Conservation (phyloP, 352 stramenopile genomes). For the Phytopythium sindhum region DNA sequence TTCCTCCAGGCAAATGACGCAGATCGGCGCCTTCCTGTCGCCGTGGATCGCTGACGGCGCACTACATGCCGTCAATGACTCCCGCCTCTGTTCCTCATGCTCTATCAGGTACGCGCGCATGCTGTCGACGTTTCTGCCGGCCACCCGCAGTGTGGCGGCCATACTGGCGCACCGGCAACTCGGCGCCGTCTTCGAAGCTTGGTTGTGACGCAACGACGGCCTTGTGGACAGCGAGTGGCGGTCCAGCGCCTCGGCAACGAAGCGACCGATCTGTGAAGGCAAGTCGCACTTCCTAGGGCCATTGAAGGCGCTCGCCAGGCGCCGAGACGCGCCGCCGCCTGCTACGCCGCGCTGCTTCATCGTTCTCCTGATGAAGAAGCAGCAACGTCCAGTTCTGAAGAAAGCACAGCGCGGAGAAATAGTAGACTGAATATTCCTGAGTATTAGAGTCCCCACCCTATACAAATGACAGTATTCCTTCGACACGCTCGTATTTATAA, state of each 20-base stretch:
- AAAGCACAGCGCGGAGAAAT: too few species aligned
- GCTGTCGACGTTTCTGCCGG: conserved; percentile 19
- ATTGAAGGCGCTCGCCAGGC: background rate
- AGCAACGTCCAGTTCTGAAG: background rate
- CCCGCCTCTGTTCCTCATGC: background rate
- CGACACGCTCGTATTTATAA: too few species aligned
- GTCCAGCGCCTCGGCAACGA: background rate
- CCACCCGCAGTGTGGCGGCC: conserved; percentile 27
- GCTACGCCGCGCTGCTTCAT: background rate
- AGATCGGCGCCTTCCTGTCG: conserved; percentile 10
- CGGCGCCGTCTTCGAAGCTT: background rate
- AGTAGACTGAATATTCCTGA: too few species aligned
- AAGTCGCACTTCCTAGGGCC: background rate
- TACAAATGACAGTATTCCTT: too few species aligned
- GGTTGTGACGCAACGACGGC: background rate
- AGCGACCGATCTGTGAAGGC: background rate
- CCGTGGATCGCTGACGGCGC: background rate
- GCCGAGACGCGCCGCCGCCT: background rate
- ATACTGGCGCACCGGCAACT: conserved; percentile 10
- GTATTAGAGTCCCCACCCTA: too few species aligned
- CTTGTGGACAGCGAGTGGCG: background rate
- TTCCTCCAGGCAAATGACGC: conserved; percentile 34
- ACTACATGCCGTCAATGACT: background rate
- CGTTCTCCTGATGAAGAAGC: background rate
- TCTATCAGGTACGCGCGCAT: conserved; percentile 23